Percentiles rank a stretch among this genome's conserved stretches.
These are phyloP conservation scores for Botrytis byssoidea DNA, from an alignment of 2,329 filamentous ascomycete species.

Conservation along the genomic window DNA sequence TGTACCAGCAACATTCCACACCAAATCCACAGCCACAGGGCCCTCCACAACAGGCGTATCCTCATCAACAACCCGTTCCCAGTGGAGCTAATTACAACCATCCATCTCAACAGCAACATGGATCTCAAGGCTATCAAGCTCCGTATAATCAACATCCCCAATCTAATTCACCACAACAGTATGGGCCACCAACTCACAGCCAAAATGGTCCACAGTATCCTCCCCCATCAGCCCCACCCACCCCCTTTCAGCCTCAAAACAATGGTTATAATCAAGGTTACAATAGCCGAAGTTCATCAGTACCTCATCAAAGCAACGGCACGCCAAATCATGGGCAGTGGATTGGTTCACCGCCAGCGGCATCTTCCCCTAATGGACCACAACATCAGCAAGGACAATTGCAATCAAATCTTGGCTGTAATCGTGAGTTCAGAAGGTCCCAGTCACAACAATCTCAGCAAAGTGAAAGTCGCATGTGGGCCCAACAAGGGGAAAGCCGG, in stretches of 20 bases:
- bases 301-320: slow-evolving; percentile 15
- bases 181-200: slow-evolving; percentile 23
- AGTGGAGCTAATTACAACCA: slow-evolving; percentile 24
- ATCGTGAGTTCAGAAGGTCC: slow-evolving; percentile 13
- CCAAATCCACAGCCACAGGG: slow-evolving; percentile 25
- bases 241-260: slow-evolving; percentile 23
- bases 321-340: slow-evolving; percentile 11
- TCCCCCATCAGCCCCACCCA: slow-evolving; percentile 12
- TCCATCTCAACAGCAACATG: slow-evolving; percentile 25
- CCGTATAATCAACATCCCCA: slow-evolving; percentile 27
- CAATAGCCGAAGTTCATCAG: slow-evolving; percentile 4
- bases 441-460: slow-evolving; percentile 17
- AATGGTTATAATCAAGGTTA: slow-evolving; percentile 22
- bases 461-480: neutral
- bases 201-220: slow-evolving; percentile 25
- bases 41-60: slow-evolving; percentile 27
- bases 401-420: slow-evolving; percentile 7
- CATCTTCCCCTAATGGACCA: slow-evolving; percentile 11
- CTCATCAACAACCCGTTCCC: slow-evolving; percentile 22
- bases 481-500: slow-evolving; percentile 10
- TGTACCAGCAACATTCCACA: slow-evolving; percentile 32
- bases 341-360: slow-evolving; percentile 11
- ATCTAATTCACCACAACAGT: slow-evolving; percentile 27
- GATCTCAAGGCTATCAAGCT: slow-evolving; percentile 26
- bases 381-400: slow-evolving; percentile 22